Base-by-base conservation (phyloP, 2,329 filamentous ascomycete genomes). In the Exophiala sp. region DNA sequence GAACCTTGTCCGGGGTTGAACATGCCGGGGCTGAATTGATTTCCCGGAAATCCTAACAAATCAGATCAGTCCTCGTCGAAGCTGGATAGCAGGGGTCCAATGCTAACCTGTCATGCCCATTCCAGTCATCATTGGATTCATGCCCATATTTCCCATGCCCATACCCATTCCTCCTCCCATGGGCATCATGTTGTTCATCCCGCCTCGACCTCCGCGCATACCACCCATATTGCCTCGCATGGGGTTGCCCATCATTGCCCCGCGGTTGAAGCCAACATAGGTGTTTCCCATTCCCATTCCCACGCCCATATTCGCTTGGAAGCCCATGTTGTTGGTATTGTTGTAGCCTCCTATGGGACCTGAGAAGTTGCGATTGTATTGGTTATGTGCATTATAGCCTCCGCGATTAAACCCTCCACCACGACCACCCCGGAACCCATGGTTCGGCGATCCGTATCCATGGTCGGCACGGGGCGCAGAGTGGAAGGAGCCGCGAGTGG, bases 1-100 rank as follows among this genome's bases (percentile, higher is more conserved):
- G 46, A 41, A 13, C 56, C 60, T 50, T 70, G 69, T 43, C 71
- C 71, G 48, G 73, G 73, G 41, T 74, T 73, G 66, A 88, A 91
- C 70, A 88, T 89, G 50, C 76, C 80, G 30, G 83, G 80, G 63
- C 85, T 86, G 69, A 89, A 91, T 62, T 82, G 47, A 49, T 53
- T 54, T 11, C 50, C 50, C 49, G 52, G 56, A 30, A 58, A 56
- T 5, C 47, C 48, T 56, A 22, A 41, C 11, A 19, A 21, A 32
- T 32, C 29, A 47, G 10, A 50, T 19, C 43, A 30, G 48, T 46
- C 37, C 41, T 29, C 11, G 7, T 11, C n/a, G 27, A 27, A 46
- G 30, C 19, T 24, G 11, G 34, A 47, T 40, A 46, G 43, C 58
- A 49, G 57, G 56, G 48, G 24, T 23, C 47, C 39, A 46, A 18